Evolutionary conservation across 2,329 filamentous ascomycete genomes (phyloP).

Genomic region (Ophiostoma fasciatum): DNA sequence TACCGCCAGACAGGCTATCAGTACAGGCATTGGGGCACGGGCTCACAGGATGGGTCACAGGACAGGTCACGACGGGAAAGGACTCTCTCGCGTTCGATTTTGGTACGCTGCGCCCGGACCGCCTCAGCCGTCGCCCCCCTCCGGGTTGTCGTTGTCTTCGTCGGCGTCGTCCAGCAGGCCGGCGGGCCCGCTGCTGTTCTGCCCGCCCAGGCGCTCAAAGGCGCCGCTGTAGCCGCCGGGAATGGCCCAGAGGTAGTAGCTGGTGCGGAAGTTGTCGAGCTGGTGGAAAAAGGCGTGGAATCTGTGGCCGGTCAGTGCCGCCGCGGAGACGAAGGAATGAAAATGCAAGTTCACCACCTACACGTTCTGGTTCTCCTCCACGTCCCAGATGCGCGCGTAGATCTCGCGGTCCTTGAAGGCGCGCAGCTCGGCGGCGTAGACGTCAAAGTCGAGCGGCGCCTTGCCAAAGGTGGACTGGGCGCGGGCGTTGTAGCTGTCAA

Average conservation of each 20-base stretch:
- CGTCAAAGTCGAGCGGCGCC: conserved; percentile 62
- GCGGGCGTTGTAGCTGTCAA: conserved; percentile 73
- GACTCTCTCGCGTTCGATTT: too few relatives aligned
- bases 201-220: conserved; percentile 25
- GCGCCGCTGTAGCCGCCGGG: conserved; percentile 51
- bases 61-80: too few relatives aligned
- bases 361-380: conserved; percentile 79
- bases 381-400: conserved; percentile 78
- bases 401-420: conserved; percentile 88
- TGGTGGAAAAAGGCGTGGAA: conserved; percentile 70
- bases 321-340: not conserved
- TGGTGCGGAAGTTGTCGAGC: conserved; percentile 57
- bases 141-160: conserved; percentile 29
- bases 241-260: conserved; percentile 62
- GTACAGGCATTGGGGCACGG: too few relatives aligned
- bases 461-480: conserved; percentile 48
- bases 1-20: too few relatives aligned
- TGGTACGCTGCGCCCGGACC: too few relatives aligned
- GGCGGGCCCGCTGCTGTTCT: not conserved
- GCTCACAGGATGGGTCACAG: too few relatives aligned
- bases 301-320: conserved; percentile 23
- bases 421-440: conserved; percentile 62
- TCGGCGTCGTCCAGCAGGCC: conserved; percentile 30
- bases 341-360: conserved; percentile 32
- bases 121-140: conserved; percentile 11